Percentiles rank a stretch among this genome's conserved stretches.
These are phyloP conservation scores for Canna indica DNA, from an alignment of 176 grass and related monocot species.

Conservation along the genomic window DNA sequence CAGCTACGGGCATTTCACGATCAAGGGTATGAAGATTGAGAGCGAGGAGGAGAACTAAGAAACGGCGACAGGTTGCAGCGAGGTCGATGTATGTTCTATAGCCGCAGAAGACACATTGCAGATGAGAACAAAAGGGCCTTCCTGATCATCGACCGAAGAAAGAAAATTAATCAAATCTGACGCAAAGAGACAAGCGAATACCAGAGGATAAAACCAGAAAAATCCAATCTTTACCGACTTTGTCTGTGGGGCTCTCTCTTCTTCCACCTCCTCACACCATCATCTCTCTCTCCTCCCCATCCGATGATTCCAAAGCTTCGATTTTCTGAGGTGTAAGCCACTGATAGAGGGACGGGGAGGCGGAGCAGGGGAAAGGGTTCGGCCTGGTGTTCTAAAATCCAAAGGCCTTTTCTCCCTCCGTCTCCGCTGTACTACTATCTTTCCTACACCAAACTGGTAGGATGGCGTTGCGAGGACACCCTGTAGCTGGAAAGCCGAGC, in stretches of 20 bases:
- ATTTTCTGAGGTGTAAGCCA: background rate
- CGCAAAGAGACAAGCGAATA: background rate
- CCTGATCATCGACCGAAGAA: background rate
- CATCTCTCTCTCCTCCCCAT: background rate
- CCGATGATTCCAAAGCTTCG: slow-evolving; percentile 1
- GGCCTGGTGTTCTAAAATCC: background rate
- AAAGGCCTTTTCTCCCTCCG: background rate
- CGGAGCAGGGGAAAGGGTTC: background rate
- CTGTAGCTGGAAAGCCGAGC: background rate
- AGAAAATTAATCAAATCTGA: background rate
- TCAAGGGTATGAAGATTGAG: background rate
- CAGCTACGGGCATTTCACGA: slow-evolving; percentile 18
- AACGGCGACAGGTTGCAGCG: slow-evolving; percentile 5
- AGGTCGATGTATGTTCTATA: background rate
- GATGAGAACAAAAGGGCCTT: slow-evolving; percentile 7
- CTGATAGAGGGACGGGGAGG: background rate
- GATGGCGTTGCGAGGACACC: background rate
- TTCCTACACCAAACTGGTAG: background rate
- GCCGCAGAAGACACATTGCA: slow-evolving; percentile 14
- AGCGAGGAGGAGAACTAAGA: background rate
- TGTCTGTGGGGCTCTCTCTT: background rate
- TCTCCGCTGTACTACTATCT: background rate
- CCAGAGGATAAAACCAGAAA: background rate
- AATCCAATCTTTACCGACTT: slow-evolving; percentile 2
- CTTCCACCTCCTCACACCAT: background rate